Conservation (phyloP, 805 yeast genomes). For the Metschnikowia amazonensis region DNA sequence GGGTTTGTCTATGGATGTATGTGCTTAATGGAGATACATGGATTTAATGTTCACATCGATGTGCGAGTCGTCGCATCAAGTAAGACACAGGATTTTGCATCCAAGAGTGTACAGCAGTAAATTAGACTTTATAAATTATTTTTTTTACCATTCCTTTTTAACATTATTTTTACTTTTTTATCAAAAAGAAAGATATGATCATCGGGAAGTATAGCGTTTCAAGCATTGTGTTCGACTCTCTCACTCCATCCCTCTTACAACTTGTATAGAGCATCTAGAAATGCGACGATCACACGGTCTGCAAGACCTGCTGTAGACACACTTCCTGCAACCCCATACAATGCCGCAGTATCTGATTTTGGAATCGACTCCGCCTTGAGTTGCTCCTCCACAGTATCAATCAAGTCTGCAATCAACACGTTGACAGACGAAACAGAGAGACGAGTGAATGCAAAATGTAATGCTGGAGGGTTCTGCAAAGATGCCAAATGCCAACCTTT, state of each 20-base stretch:
- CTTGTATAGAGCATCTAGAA: constrained; percentile 78
- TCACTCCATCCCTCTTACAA: constrained; percentile 12
- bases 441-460: constrained; percentile 85
- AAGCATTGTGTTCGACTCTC: neutral
- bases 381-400: constrained; percentile 41
- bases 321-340: constrained; percentile 95
- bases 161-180: too few relatives aligned
- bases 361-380: constrained; percentile 22
- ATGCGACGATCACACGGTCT: constrained; percentile 71
- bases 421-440: constrained; percentile 61
- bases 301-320: constrained; percentile 81
- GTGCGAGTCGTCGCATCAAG: neutral
- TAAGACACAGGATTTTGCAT: neutral
- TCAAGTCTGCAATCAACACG: constrained; percentile 53
- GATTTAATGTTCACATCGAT: neutral
- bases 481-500: constrained; percentile 89
- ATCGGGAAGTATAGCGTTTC: neutral
- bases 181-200: too few relatives aligned
- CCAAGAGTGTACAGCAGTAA: neutral
- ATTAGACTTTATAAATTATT: too few relatives aligned
- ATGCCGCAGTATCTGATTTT: constrained; percentile 69
- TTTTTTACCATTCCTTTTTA: too few relatives aligned
- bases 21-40: neutral
- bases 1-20: neutral
- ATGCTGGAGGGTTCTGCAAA: constrained; percentile 84